phyloP scores from a whole-genome alignment of 1,139 yeast species.

The Geotrichum fermentans region DNA sequence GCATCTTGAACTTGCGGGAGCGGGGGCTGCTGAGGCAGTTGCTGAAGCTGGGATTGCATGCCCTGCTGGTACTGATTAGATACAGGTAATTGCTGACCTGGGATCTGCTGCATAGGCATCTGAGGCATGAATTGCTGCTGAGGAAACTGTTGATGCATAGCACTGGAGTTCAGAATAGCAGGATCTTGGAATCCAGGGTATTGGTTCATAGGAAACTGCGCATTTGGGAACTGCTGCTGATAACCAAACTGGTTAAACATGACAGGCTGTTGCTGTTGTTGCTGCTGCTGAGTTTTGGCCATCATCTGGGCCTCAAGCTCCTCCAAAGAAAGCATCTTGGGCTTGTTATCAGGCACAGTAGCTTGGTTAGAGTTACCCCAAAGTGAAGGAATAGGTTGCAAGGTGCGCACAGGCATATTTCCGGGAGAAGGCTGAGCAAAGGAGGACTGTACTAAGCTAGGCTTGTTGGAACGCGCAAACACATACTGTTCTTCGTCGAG shows the following conservation, averaged over 20 bases:
- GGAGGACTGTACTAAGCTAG: slow-evolving; percentile 22
- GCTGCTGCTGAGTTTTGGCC: slow-evolving; percentile 33
- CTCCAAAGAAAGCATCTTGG: slow-evolving; percentile 55
- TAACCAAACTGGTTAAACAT: slow-evolving; percentile 19
- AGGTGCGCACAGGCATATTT: slow-evolving; percentile 33
- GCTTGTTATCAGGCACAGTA: slow-evolving; percentile 12
- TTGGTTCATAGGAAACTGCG: slow-evolving; percentile 18
- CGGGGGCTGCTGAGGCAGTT: slow-evolving; percentile 25
- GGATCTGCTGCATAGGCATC: slow-evolving; percentile 32
- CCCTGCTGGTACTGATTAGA: slow-evolving; percentile 29
- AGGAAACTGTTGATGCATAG: slow-evolving; percentile 36
- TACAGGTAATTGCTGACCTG: slow-evolving; percentile 32
- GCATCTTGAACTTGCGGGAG: slow-evolving; percentile 25
- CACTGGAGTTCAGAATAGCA: slow-evolving; percentile 22
- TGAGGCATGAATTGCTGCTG: slow-evolving; percentile 36
- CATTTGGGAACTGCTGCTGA: slow-evolving; percentile 21
- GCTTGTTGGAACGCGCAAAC: slow-evolving; percentile 26
- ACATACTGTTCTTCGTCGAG: slow-evolving; percentile 35
- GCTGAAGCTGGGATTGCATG: slow-evolving; percentile 23
- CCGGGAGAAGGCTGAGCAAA: slow-evolving; percentile 21
- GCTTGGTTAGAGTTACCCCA: slow-evolving; percentile 45
- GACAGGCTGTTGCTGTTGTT: slow-evolving; percentile 24
- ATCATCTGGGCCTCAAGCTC: slow-evolving; percentile 74
- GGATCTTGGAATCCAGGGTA: slow-evolving; percentile 27
- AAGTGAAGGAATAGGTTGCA: slow-evolving; percentile 63